Base-by-base conservation (phyloP, 148 eudicot species). In the Cornus controversa region DNA sequence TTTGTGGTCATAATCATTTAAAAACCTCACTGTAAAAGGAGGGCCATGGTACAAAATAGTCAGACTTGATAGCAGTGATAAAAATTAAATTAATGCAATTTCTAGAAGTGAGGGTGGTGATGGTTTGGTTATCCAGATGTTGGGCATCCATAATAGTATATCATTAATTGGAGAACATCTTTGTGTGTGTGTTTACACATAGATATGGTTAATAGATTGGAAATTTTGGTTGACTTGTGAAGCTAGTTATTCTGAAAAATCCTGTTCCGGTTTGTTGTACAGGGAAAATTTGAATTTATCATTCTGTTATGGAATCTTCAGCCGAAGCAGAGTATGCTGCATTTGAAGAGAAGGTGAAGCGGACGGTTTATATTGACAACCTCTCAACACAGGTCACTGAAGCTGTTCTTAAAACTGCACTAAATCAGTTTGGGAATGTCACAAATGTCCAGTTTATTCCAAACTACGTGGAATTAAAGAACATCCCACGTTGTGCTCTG, bases 321-420 rank as follows among this genome's bases (percentile, higher is more conserved):
- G 73, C 83, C 23, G 85, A 84, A 69, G 87, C 69, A 65, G 82
- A 83, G 23, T 91, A 91, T 83, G 93, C 82, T 40, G 91, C 88
- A 20, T 93, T 96, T 73, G 60, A 85, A 84, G 87, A 88, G 83
- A 88, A 80, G 77, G 92, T 96, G 74, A 84, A 82, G 75, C 84
- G 94, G 58, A 90, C 97, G 1, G 73, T 93, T 16, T 96, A 83
- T 75, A 68, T 96, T 58, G 98, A 96, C 85, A 96, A 87, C 84
- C 84, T 96, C 53, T 85, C 94, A 15, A 91, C 89, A 10, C 89
- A 65, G 66, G 99, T 87, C 11, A 90, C 86, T 2, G 89, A 87
- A n/a, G 0, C 81, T 1, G 92, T 93, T 4, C 58, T 95, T 36
- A 90, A 71, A 78, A 74, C 87, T 29, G 97, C 96, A 1, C 79